These are phyloP conservation scores for Sporothrix protearum DNA, from an alignment of 2,329 filamentous ascomycete genomes.

Conservation along the genomic window DNA sequence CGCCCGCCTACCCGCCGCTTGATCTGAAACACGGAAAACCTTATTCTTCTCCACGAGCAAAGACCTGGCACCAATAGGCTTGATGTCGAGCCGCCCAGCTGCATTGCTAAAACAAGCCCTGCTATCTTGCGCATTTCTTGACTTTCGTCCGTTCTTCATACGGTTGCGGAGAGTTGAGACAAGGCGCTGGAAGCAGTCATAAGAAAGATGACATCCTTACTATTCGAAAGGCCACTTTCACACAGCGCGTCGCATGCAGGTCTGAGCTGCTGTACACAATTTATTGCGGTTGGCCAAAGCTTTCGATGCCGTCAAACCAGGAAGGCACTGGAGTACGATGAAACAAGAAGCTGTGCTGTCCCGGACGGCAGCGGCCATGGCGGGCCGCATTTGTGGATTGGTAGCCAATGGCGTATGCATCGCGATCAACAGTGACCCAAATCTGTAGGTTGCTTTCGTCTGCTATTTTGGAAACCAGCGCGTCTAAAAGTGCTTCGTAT, in stretches of 20 bases:
- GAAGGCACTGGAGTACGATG: too few species aligned
- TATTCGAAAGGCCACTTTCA: too few species aligned
- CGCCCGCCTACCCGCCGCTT: neutral
- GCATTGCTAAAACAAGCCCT: neutral
- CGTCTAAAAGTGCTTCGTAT: neutral
- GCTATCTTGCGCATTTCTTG: neutral
- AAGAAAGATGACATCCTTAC: neutral
- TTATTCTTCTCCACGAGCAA: neutral
- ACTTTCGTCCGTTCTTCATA: neutral
- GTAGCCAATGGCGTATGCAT: neutral
- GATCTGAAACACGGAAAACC: neutral
- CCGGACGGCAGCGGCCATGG: neutral
- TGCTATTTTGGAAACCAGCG: neutral
- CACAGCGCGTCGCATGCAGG: too few species aligned
- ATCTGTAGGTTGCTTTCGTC: neutral
- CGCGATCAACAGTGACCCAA: neutral
- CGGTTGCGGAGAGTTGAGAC: too few species aligned
- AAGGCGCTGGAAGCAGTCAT: neutral
- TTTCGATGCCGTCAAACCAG: too few species aligned
- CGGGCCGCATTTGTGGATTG: neutral
- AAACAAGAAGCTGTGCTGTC: neutral
- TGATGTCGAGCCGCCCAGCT: slow-evolving; percentile 3
- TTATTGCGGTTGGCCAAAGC: too few species aligned
- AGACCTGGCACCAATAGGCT: neutral
- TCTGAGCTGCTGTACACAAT: too few species aligned